These are phyloP conservation scores for Quercus tomentella DNA, from an alignment of 331 rosid genomes.

Conservation along the genomic window DNA sequence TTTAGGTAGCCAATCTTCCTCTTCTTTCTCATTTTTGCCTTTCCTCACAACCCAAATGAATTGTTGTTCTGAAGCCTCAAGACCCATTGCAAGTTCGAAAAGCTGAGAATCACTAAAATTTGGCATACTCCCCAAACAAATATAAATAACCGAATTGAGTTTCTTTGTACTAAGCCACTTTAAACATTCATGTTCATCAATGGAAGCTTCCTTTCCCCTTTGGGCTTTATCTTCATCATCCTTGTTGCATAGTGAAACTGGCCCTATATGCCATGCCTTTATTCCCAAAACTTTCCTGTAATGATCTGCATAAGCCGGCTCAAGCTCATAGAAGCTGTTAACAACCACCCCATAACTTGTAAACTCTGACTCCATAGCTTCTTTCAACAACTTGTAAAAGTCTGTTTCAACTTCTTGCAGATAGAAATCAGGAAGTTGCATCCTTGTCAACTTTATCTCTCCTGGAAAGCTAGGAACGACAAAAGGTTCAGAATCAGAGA, in stretches of 20 bases:
- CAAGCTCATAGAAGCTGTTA: conserved; percentile 36
- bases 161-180: conserved; percentile 18
- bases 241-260: conserved; percentile 39
- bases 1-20: conserved; percentile 20
- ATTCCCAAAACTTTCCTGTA: conserved; percentile 35
- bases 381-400: not conserved
- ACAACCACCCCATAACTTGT: conserved; percentile 19
- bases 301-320: conserved; percentile 47
- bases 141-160: conserved; percentile 18
- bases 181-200: not conserved
- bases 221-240: not conserved
- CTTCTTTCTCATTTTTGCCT: not conserved
- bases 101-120: conserved; percentile 11
- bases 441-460: conserved; percentile 1
- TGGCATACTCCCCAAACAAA: conserved; percentile 17
- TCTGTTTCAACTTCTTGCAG: not conserved
- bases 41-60: conserved; percentile 38
- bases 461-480: not conserved
- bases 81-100: conserved; percentile 10
- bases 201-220: not conserved
- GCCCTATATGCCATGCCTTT: conserved; percentile 63
- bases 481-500: not conserved
- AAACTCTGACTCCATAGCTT: not conserved
- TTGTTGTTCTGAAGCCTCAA: conserved; percentile 22
- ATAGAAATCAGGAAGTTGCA: not conserved